These are phyloP conservation scores for Erodium texanum DNA, from an alignment of 441 rosid species.

Conservation along the genomic window DNA sequence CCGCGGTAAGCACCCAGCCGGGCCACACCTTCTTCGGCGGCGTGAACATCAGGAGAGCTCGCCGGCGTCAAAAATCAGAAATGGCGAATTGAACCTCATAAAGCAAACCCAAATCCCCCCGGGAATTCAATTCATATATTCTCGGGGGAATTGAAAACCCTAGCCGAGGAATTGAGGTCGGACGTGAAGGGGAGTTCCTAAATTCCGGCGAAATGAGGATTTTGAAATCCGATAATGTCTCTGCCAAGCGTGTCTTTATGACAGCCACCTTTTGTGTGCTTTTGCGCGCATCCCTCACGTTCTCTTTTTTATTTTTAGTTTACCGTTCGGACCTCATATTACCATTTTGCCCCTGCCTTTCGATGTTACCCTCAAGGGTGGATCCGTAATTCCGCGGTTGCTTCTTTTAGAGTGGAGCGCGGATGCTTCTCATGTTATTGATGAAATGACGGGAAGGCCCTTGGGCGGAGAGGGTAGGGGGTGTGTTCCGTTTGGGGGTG, in stretches of 20 bases:
- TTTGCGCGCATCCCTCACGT: not conserved
- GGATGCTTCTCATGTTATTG: too few relatives aligned
- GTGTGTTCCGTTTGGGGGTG: too few relatives aligned
- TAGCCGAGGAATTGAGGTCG: conserved; percentile 22
- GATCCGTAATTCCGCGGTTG: too few relatives aligned
- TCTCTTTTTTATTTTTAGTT: not conserved
- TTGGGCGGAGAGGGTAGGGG: too few relatives aligned
- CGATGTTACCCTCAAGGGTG: too few relatives aligned
- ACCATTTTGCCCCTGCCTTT: not conserved
- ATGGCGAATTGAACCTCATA: conserved; percentile 25
- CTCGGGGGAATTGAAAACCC: conserved; percentile 20
- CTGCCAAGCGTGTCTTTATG: not conserved
- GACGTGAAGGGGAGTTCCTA: conserved; percentile 47
- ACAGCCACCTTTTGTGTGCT: not conserved
- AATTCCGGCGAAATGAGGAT: conserved; percentile 58
- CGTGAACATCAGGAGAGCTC: conserved; percentile 78
- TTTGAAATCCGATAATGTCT: conserved; percentile 81
- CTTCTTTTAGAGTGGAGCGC: too few relatives aligned
- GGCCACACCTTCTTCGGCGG: conserved; percentile 70
- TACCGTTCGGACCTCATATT: not conserved
- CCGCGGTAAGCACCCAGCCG: conserved; percentile 56
- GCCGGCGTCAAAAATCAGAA: too few relatives aligned
- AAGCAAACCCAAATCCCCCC: conserved; percentile 17
- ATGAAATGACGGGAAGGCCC: too few relatives aligned
- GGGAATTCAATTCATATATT: not conserved